Percentiles rank a stretch among this genome's conserved stretches.
Conservation (phyloP, 441 rosid species). For the Dalechampia spathulata region DNA sequence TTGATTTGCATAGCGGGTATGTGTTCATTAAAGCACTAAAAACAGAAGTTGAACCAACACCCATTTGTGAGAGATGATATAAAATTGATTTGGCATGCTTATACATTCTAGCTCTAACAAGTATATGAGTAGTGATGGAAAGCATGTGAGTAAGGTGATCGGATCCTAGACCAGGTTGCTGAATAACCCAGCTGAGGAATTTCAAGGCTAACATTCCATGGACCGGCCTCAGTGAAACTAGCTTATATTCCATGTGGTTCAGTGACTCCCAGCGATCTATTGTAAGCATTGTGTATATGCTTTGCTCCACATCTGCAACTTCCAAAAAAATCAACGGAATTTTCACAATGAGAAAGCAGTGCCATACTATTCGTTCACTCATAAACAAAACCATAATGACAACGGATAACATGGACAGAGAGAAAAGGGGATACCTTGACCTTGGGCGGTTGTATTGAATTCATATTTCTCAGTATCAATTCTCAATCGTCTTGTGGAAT, state of each 20-base stretch:
- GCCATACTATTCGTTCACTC: neutral
- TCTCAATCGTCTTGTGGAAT: slow-evolving; percentile 13
- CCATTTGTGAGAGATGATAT: slow-evolving; percentile 43
- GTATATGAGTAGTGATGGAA: slow-evolving; percentile 61
- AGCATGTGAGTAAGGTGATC: slow-evolving; percentile 46
- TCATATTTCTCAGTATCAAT: slow-evolving; percentile 8
- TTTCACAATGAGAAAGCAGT: slow-evolving; percentile 3
- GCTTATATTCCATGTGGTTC: slow-evolving; percentile 67
- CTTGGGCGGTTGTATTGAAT: neutral
- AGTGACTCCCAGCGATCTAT: slow-evolving; percentile 79
- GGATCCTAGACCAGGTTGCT: slow-evolving; percentile 60
- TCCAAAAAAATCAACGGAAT: too few species aligned
- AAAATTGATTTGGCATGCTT: slow-evolving; percentile 50
- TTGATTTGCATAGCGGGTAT: slow-evolving; percentile 73
- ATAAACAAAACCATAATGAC: neutral
- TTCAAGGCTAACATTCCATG: slow-evolving; percentile 85
- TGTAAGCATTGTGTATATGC: slow-evolving; percentile 66
- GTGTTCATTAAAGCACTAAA: slow-evolving; percentile 69
- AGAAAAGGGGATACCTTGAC: slow-evolving; percentile 24
- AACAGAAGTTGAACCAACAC: slow-evolving; percentile 37
- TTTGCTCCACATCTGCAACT: slow-evolving; percentile 46
- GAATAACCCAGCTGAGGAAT: slow-evolving; percentile 59
- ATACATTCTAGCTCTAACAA: slow-evolving; percentile 78
- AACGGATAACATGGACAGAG: neutral
- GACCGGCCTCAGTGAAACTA: slow-evolving; percentile 58